phyloP scores from a whole-genome alignment of 1,139 yeast species.

The Geotrichum cucujoidarum region DNA sequence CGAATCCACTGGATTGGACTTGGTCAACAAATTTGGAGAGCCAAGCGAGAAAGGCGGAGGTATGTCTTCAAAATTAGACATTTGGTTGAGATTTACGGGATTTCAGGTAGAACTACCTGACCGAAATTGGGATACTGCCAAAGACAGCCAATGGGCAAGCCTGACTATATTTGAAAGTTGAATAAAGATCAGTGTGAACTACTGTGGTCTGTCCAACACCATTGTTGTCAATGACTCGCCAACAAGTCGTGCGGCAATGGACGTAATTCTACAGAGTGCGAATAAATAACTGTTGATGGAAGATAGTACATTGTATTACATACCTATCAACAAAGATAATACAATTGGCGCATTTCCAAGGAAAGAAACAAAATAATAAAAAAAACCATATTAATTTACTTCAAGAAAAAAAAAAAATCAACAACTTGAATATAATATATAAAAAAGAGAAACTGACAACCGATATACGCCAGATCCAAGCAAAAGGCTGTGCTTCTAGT shows the following conservation, averaged over 20 bases:
- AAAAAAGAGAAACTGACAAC: too few species aligned
- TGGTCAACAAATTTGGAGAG: slow-evolving; percentile 30
- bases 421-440: not conserved
- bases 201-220: too few species aligned
- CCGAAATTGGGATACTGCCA: slow-evolving; percentile 31
- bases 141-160: slow-evolving; percentile 26
- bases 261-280: too few species aligned
- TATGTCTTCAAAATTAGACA: slow-evolving; percentile 22
- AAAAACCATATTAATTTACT: not conserved
- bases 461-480: too few species aligned
- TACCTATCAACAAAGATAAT: too few species aligned
- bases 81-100: slow-evolving; percentile 31
- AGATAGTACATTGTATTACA: too few species aligned
- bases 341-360: too few species aligned
- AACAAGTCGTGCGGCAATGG: too few species aligned
- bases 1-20: slow-evolving; percentile 25
- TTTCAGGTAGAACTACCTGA: slow-evolving; percentile 28
- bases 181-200: not conserved
- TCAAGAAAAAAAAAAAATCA: not conserved
- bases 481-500: too few species aligned
- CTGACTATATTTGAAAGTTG: slow-evolving; percentile 19
- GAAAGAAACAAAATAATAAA: not conserved
- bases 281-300: too few species aligned
- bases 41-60: slow-evolving; percentile 32
- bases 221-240: too few species aligned